phyloP scores from a whole-genome alignment of 306 rosid genomes.

The Malus fusca region DNA sequence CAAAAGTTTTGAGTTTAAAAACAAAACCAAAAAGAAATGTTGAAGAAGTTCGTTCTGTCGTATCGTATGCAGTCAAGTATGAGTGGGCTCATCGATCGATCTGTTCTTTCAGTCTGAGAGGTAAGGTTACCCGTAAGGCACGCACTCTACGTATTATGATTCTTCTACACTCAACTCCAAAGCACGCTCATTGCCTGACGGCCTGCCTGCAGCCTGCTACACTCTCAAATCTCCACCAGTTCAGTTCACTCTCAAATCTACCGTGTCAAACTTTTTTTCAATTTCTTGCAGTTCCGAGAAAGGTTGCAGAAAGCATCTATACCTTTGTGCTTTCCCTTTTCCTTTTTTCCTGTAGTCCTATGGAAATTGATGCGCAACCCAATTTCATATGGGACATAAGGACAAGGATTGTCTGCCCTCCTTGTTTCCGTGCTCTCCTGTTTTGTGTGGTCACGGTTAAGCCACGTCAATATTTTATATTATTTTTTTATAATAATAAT shows the following conservation, averaged over 20 bases:
- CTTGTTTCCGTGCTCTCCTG: no score
- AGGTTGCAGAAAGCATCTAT: not conserved
- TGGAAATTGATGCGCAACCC: not conserved
- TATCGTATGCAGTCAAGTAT: conserved; percentile 8
- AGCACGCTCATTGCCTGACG: not conserved
- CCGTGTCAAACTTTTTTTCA: not conserved
- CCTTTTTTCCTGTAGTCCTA: not conserved
- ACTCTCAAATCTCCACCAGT: not conserved
- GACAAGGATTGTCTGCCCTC: no score
- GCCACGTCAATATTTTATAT: no score
- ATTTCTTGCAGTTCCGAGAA: not conserved
- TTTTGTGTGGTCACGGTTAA: no score
- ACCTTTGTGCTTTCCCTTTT: not conserved
- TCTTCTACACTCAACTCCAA: not conserved
- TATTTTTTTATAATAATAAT: no score
- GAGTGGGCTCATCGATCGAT: not conserved
- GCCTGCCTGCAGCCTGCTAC: not conserved
- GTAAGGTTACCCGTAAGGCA: not conserved
- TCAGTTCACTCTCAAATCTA: not conserved
- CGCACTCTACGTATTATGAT: not conserved
- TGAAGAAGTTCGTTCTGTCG: conserved; percentile 24
- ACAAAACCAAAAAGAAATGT: not conserved
- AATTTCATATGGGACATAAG: no score
- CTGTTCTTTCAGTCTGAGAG: not conserved
- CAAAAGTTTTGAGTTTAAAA: not conserved